Base-by-base conservation (phyloP, 768 basidiomycete genomes). In the Tricholoma terreum region DNA sequence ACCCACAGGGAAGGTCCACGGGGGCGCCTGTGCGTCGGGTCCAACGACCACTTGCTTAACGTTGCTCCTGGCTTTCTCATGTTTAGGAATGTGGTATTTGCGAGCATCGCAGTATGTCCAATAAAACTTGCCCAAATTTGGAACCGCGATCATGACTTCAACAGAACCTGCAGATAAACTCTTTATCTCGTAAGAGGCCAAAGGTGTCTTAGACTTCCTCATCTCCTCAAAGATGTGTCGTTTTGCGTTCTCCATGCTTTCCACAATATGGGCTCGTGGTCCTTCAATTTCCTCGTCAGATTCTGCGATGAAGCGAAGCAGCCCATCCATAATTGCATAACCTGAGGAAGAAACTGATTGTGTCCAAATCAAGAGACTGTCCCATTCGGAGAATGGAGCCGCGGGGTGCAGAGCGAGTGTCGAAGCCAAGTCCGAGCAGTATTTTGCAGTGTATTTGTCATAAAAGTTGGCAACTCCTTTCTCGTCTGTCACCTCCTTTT, bases 171-270 rank as follows among this genome's bases (percentile, higher is more conserved):
- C 36, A 42, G 46, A 27, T 42, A 61, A 19, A 43, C 57, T 45
- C 54, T 61, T 63, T 9, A 66, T 57, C 53, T 53, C 52, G 61
- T 59, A 66, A 4, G 63, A 58, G 19, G 50, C 56, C 49, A 65
- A 55, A 57, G 54, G 21, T 19, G 30, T 51, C 1, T 2, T 9
- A 53, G 52, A 35, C 52, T 52, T 34, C 52, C 19, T 54, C 35
- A 56, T 43, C 35, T 42, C 40, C 45, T 55, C 34, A 51, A 56
- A 58, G 38, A 55, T 42, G 48, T 21, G 22, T 56, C 51, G 55
- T 35, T 17, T 45, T 36, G 50, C 49, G 35, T 31, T 53, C n/a
- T 58, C 56, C 53, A 60, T 60, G 24, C 7, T 46, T 31, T 61
- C 31, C 42, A 54, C 45, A n/a, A n/a, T n/a, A n/a, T n/a, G n/a